These are phyloP conservation scores for Erythrobasidium hasegawianum DNA, from an alignment of 1,284 basidiomycete species.

Conservation along the genomic window DNA sequence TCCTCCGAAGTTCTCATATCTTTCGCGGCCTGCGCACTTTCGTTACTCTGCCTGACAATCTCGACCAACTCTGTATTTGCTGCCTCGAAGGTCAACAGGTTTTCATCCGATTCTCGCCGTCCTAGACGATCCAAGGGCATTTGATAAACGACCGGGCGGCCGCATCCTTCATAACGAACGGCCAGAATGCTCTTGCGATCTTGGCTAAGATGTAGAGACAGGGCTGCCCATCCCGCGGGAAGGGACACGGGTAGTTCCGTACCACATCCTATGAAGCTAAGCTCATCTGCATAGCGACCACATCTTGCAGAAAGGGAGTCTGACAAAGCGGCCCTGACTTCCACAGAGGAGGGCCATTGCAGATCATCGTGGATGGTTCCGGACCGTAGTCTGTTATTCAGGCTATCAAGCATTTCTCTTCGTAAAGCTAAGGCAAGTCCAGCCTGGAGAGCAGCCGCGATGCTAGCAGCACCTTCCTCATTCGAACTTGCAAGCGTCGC, in stretches of 20 bases:
- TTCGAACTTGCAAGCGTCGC: background rate
- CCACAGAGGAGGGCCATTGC: slow-evolving; percentile 49
- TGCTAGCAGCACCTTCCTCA: slow-evolving; percentile 48
- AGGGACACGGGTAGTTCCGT: slow-evolving; percentile 52
- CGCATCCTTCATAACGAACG: slow-evolving; percentile 66
- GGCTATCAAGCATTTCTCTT: slow-evolving; percentile 58
- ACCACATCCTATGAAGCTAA: background rate
- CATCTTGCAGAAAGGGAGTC: background rate
- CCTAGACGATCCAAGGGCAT: slow-evolving; percentile 76
- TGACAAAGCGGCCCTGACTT: background rate
- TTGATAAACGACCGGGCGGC: slow-evolving; percentile 73
- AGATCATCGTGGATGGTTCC: slow-evolving; percentile 44
- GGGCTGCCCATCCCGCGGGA: slow-evolving; percentile 75
- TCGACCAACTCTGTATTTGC: slow-evolving; percentile 70
- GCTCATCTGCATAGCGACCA: slow-evolving; percentile 3
- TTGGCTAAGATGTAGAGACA: slow-evolving; percentile 76
- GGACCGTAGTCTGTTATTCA: slow-evolving; percentile 56
- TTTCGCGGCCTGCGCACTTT: slow-evolving; percentile 68
- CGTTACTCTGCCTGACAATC: slow-evolving; percentile 73
- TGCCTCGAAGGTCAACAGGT: slow-evolving; percentile 68
- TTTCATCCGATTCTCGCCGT: slow-evolving; percentile 68
- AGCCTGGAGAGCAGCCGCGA: slow-evolving; percentile 64
- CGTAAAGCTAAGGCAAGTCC: slow-evolving; percentile 70
- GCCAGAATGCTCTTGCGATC: slow-evolving; percentile 80
- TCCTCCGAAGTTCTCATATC: slow-evolving; percentile 66